Evolutionary conservation across 495 filamentous ascomycete species (phyloP).

Genomic region (Umbilicaria muhlenbergii): DNA sequence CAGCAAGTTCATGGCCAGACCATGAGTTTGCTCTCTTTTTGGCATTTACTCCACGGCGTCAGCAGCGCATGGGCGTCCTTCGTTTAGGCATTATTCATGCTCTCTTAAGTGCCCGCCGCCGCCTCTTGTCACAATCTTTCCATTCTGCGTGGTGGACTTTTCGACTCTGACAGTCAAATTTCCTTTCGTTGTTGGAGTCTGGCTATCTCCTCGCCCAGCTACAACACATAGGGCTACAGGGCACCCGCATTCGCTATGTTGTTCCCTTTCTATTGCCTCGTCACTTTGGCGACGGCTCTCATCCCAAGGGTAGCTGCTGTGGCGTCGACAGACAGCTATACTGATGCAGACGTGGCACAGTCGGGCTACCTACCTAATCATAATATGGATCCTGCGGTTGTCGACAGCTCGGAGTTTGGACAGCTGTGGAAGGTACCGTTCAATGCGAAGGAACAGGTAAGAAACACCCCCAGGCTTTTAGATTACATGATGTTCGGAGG

Average conservation of each 20-base stretch:
- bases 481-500: neutral
- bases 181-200: too few relatives aligned
- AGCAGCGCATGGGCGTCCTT: too few relatives aligned
- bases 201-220: too few relatives aligned
- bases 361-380: conserved; percentile 27
- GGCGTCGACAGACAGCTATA: conserved; percentile 19
- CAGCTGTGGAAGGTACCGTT: conserved; percentile 17
- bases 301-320: neutral
- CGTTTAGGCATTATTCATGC: too few relatives aligned
- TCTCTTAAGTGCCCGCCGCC: too few relatives aligned
- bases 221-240: too few relatives aligned
- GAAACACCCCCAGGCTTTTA: neutral
- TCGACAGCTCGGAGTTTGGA: conserved; percentile 21
- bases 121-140: too few relatives aligned
- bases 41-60: too few relatives aligned
- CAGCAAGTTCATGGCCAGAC: too few relatives aligned
- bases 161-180: too few relatives aligned
- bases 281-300: conserved; percentile 3
- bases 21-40: too few relatives aligned
- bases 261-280: conserved; percentile 2
- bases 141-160: too few relatives aligned
- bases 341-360: conserved; percentile 25
- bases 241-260: conserved; percentile 2
- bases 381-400: conserved; percentile 26
- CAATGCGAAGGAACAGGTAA: conserved; percentile 12